A percentile compares a stretch with the other conserved stretches of the same genome.
Evolutionary conservation across 352 stramenopile genomes (phyloP).

Genomic region (Phytophthora capsici): DNA sequence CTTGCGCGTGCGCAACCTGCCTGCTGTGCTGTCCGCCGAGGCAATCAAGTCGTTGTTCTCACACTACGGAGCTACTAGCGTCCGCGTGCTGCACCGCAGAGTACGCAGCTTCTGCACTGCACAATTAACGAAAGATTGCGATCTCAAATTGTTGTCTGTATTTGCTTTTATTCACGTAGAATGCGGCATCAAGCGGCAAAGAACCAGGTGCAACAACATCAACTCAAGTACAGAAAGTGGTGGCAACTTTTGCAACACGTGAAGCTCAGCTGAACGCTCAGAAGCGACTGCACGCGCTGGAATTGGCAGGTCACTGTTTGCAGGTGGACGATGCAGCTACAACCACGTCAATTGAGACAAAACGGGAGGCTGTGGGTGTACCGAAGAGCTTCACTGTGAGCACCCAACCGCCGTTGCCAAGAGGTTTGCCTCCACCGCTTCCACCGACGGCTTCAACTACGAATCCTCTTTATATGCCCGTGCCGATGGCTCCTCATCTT

Average conservation of each 20-base stretch:
- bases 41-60: slow-evolving; percentile 63
- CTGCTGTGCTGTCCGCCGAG: slow-evolving; percentile 55
- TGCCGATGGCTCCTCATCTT: slow-evolving; percentile 73
- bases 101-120: slow-evolving; percentile 21
- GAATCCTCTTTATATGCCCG: slow-evolving; percentile 36
- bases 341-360: slow-evolving; percentile 8
- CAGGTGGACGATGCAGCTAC: slow-evolving; percentile 32
- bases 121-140: not conserved
- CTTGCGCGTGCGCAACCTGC: slow-evolving; percentile 70
- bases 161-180: slow-evolving; percentile 26
- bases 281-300: slow-evolving; percentile 47
- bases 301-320: slow-evolving; percentile 64
- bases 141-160: not conserved
- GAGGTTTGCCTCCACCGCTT: slow-evolving; percentile 41
- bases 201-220: slow-evolving; percentile 31
- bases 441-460: slow-evolving; percentile 23
- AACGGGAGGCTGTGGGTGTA: slow-evolving; percentile 5
- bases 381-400: not conserved
- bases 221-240: slow-evolving; percentile 45
- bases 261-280: slow-evolving; percentile 47
- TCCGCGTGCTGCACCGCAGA: slow-evolving; percentile 50
- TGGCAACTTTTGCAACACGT: slow-evolving; percentile 50
- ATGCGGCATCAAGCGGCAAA: slow-evolving; percentile 32
- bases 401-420: slow-evolving; percentile 36
- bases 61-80: slow-evolving; percentile 61